Evolutionary conservation across 2,329 filamentous ascomycete genomes (phyloP).

Genomic region (Stagonosporopsis rhizophila): DNA sequence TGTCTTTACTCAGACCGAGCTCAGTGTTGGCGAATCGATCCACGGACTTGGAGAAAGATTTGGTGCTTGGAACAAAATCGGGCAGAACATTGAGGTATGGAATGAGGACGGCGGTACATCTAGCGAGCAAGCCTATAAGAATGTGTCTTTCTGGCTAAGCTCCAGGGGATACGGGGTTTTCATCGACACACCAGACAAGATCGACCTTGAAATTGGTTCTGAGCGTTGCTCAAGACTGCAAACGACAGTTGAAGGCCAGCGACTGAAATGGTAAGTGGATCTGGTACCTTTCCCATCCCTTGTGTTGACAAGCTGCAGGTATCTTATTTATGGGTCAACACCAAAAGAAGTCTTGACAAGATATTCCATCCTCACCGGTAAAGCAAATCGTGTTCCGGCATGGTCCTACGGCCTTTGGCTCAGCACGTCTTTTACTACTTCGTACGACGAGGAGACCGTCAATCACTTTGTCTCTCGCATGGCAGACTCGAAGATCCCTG

Average conservation of each 20-base stretch:
- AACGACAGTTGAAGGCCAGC: constrained; percentile 71
- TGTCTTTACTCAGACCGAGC: constrained; percentile 55
- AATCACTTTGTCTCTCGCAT: constrained; percentile 73
- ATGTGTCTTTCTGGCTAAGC: constrained; percentile 73
- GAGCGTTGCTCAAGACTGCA: constrained; percentile 76
- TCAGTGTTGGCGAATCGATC: constrained; percentile 67
- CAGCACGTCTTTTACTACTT: constrained; percentile 77
- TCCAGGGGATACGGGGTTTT: constrained; percentile 80
- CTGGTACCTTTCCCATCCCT: not conserved
- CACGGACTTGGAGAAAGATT: constrained; percentile 80
- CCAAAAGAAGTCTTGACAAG: constrained; percentile 74
- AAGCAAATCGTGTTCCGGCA: constrained; percentile 68
- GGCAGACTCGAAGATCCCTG: constrained; percentile 67
- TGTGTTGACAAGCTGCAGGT: constrained; percentile 46
- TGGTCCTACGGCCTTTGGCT: constrained; percentile 83
- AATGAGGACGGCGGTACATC: constrained; percentile 69
- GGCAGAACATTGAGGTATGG: constrained; percentile 72
- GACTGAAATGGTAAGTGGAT: constrained; percentile 65
- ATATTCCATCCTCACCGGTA: constrained; percentile 73
- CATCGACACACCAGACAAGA: constrained; percentile 72
- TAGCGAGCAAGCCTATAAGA: constrained; percentile 76
- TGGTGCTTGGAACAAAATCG: constrained; percentile 77
- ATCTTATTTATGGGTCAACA: constrained; percentile 73
- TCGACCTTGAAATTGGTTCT: constrained; percentile 76
- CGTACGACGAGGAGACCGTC: constrained; percentile 74